Evolutionary conservation across 768 basidiomycete genomes (phyloP).

Genomic region (Naganishia friedmannii): DNA sequence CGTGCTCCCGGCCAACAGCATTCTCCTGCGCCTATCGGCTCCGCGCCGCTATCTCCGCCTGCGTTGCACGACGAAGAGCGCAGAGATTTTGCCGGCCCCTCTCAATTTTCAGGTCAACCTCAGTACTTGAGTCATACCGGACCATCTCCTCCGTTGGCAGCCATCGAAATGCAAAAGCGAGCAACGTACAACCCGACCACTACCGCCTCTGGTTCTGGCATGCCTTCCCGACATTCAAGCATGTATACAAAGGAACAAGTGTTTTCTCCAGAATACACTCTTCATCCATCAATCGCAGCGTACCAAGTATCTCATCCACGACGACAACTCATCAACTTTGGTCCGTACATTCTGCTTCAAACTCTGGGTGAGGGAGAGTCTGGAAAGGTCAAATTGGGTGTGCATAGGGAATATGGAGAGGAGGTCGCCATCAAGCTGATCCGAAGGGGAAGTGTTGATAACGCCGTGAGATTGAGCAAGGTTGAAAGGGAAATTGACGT

Average conservation of each 20-base stretch:
- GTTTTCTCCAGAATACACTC: conserved; percentile 44
- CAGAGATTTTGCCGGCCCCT: not conserved
- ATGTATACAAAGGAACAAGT: conserved; percentile 10
- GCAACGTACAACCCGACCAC: conserved; percentile 25
- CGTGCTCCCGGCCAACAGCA: not conserved
- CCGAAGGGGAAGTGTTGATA: conserved; percentile 85
- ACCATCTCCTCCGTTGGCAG: not conserved
- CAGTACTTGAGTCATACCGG: not conserved
- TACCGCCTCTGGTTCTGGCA: not conserved
- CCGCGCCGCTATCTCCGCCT: conserved; percentile 22
- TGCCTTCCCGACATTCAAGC: conserved; percentile 5
- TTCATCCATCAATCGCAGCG: conserved; percentile 52
- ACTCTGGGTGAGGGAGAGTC: conserved; percentile 98
- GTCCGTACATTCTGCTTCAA: conserved; percentile 90
- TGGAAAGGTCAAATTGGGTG: conserved; percentile 96
- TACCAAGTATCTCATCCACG: conserved; percentile 51
- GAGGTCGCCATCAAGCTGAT: conserved; percentile 99
- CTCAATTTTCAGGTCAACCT: not conserved
- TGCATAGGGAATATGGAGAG: conserved; percentile 88
- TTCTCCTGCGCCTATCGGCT: conserved; percentile 12
- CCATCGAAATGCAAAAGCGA: conserved; percentile 15
- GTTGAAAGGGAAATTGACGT: conserved; percentile 98
- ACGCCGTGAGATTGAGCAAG: conserved; percentile 75
- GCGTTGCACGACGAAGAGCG: not conserved
- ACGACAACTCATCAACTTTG: conserved; percentile 61